Base-by-base conservation (phyloP, 2,329 filamentous ascomycete species). In the Penicillium palitans region DNA sequence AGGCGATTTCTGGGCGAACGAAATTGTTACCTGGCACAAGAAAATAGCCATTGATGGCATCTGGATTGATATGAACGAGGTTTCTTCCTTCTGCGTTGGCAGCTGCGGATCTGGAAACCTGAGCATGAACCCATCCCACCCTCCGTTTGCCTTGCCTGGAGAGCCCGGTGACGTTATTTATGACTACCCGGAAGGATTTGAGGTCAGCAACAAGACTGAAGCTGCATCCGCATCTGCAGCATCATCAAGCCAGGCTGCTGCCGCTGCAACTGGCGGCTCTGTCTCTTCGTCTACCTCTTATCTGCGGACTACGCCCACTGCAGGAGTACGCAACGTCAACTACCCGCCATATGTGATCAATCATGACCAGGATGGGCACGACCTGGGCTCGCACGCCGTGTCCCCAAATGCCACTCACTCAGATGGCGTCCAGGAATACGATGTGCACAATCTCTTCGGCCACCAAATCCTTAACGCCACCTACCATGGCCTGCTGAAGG, bases 381-480 rank as follows among this genome's bases (percentile, higher is more conserved):
- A 90, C 67, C 80, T 93, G 24, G 87, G 85, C 17, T 86, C 87
- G 2, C 86, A 90, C 66, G 89, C 90, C 1, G 81, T 93, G 27
- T 87, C 85, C 59, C 90, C 90, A 0, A 91, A 95, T 67, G 88
- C 90, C 0, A 91, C 88, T 2, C 90, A 95, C 68, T 79, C 84
- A 46, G 89, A 90, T 65, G 90, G 90, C 4, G 80, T 85, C 1
- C 72, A 84, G 41, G 89, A 96, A 70, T 96, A 96, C 69, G 90
- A 96, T 70, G 85, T 90, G 27, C 91, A 96, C 79, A 95, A 90
- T 68, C 76, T 95, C 1, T 93, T 82, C 68, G 90, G 90, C 0
- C 83, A 90, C 67, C 86, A 88, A 71, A 90, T 93, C 63, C 79
- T 91, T 57, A 89, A 89, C 59, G 89, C 90, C 10, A 95, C 91